Conservation (phyloP, 306 rosid genomes). For the Lathyrus oleraceus region DNA sequence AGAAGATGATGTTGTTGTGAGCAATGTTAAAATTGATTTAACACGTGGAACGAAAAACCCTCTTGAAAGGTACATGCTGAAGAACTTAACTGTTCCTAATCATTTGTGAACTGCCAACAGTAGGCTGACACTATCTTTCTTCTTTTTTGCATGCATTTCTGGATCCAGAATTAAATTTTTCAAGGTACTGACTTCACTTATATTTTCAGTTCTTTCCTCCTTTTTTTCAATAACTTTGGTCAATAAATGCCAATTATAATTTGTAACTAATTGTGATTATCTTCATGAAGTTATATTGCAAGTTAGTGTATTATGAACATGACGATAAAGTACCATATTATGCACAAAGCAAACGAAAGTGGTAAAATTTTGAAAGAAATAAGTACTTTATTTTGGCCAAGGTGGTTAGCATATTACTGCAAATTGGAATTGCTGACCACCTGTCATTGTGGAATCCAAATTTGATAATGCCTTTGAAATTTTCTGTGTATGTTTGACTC, state of each 20-base stretch:
- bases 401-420: neutral
- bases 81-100: constrained; percentile 11
- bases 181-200: constrained; percentile 53
- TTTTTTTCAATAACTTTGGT: neutral
- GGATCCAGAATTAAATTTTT: constrained; percentile 73
- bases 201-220: neutral
- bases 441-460: constrained; percentile 1
- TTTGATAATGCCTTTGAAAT: neutral
- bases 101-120: constrained; percentile 7
- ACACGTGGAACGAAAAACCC: constrained; percentile 77
- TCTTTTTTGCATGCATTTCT: constrained; percentile 45
- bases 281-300: neutral
- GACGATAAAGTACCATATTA: neutral
- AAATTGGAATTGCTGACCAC: neutral
- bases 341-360: constrained; percentile 1
- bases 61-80: constrained; percentile 62
- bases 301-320: constrained; percentile 2
- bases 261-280: neutral
- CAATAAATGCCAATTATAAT: constrained; percentile 9
- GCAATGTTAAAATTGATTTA: constrained; percentile 78
- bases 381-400: constrained; percentile 8
- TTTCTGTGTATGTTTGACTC: neutral
- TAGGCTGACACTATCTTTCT: constrained; percentile 18
- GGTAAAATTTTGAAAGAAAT: neutral
- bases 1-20: constrained; percentile 78